A percentile compares a stretch with the other conserved stretches of the same genome.
These are phyloP conservation scores for Teratosphaeria viscida DNA, from an alignment of 2,329 filamentous ascomycete genomes.

Conservation along the genomic window DNA sequence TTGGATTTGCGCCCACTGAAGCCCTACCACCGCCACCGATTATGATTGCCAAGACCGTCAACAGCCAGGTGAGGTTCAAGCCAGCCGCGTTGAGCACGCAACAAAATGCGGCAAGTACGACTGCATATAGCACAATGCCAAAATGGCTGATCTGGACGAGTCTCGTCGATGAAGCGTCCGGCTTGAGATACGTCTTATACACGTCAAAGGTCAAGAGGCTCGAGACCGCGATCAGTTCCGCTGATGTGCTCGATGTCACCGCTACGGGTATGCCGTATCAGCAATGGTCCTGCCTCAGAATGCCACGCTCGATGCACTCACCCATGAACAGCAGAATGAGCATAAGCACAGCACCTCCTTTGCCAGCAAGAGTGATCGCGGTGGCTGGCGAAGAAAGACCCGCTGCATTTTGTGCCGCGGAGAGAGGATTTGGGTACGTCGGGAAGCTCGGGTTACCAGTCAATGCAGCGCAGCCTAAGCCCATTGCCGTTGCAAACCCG, in stretches of 20 bases:
- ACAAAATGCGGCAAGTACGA: slow-evolving; percentile 31
- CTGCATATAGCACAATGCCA: slow-evolving; percentile 31
- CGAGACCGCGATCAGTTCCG: slow-evolving; percentile 32
- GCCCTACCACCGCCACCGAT: slow-evolving; percentile 31
- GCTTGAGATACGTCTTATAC: slow-evolving; percentile 34
- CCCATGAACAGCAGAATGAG: slow-evolving; percentile 16
- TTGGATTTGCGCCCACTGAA: background rate
- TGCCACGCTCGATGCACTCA: background rate
- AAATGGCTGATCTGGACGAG: slow-evolving; percentile 32
- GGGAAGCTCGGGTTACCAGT: slow-evolving; percentile 33
- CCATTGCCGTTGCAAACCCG: slow-evolving; percentile 37
- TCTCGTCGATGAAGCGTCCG: slow-evolving; percentile 24
- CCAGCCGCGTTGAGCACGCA: slow-evolving; percentile 29
- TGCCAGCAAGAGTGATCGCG: slow-evolving; percentile 22
- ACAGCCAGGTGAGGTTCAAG: slow-evolving; percentile 33
- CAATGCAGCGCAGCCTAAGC: slow-evolving; percentile 37
- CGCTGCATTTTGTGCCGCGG: slow-evolving; percentile 16
- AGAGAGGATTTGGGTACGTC: slow-evolving; percentile 29
- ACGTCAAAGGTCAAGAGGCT: slow-evolving; percentile 33
- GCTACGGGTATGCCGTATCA: slow-evolving; percentile 6
- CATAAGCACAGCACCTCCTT: slow-evolving; percentile 21
- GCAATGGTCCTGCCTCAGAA: background rate
- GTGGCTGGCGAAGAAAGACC: slow-evolving; percentile 23
- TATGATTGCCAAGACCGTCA: slow-evolving; percentile 30
- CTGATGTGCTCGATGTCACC: slow-evolving; percentile 24